A percentile compares a stretch with the other conserved stretches of the same genome.
phyloP scores from a whole-genome alignment of 768 basidiomycete genomes.

The Gloeopeniophorella convolvens region DNA sequence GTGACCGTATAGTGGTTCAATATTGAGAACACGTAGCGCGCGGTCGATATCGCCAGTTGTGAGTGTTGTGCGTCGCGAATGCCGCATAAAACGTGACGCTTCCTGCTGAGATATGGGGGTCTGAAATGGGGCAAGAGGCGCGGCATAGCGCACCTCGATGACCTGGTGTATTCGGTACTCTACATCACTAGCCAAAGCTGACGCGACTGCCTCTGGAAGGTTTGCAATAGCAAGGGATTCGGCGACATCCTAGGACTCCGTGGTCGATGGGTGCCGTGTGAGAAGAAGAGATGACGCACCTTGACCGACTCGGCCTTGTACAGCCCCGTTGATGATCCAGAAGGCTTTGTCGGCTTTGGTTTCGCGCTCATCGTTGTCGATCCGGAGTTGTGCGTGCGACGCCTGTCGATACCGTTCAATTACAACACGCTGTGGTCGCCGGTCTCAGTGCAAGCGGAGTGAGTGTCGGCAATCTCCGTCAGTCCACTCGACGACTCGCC shows the following conservation, averaged over 20 bases:
- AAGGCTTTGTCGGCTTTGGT: constrained; percentile 15
- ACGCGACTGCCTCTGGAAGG: constrained; percentile 73
- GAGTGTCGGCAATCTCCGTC: neutral
- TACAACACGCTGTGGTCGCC: too few relatives aligned
- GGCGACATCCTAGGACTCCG: constrained; percentile 68
- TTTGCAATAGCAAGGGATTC: constrained; percentile 75
- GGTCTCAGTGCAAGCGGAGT: neutral
- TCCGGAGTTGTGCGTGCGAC: too few relatives aligned
- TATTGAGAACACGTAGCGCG: constrained; percentile 89
- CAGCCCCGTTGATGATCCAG: constrained; percentile 13
- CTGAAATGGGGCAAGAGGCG: neutral
- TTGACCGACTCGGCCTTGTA: constrained; percentile 21
- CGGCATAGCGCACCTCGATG: constrained; percentile 56
- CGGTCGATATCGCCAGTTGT: constrained; percentile 89
- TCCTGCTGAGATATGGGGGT: constrained; percentile 45
- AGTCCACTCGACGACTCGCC: neutral
- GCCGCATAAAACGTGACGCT: constrained; percentile 94
- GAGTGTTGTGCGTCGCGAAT: constrained; percentile 85
- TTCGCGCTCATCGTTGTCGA: constrained; percentile 12
- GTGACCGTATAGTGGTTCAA: constrained; percentile 92
- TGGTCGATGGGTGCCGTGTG: neutral
- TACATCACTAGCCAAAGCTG: constrained; percentile 87
- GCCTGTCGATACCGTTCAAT: neutral
- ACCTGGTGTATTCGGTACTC: constrained; percentile 96
- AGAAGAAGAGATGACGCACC: constrained; percentile 4